Evolutionary conservation across 2,329 filamentous ascomycete species (phyloP).

Genomic region (Diplodia corticola): DNA sequence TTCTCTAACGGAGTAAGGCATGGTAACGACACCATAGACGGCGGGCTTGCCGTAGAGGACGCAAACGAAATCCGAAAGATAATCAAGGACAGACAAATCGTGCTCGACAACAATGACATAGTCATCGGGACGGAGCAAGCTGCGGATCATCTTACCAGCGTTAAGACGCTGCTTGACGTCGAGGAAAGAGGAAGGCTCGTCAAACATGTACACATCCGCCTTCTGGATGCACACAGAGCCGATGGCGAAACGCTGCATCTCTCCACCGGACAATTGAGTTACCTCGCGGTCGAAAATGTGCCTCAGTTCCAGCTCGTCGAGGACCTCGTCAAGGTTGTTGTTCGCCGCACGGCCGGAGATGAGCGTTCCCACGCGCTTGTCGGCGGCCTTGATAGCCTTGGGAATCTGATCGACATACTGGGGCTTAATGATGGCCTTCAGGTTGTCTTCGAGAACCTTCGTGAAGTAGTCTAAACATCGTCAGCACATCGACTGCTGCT

Average conservation of each 20-base stretch:
- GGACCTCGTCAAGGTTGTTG: conserved; percentile 78
- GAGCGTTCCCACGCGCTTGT: conserved; percentile 77
- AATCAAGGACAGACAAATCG: conserved; percentile 97
- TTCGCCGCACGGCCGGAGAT: conserved; percentile 66
- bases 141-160: conserved; percentile 88
- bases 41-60: conserved; percentile 95
- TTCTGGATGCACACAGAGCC: conserved; percentile 93
- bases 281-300: conserved; percentile 94
- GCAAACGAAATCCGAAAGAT: conserved; percentile 97
- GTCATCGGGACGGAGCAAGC: conserved; percentile 81
- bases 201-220: conserved; percentile 96
- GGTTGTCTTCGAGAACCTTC: conserved; percentile 92
- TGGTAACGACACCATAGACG: conserved; percentile 95
- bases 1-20: conserved; percentile 94
- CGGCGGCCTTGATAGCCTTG: conserved; percentile 78
- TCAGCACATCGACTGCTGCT: conserved; percentile 24
- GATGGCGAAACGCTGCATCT: conserved; percentile 96
- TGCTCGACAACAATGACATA: conserved; percentile 99
- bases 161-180: conserved; percentile 99
- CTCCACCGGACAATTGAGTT: conserved; percentile 87
- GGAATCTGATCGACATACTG: conserved; percentile 99
- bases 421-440: conserved; percentile 97
- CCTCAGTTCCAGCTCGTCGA: conserved; percentile 79
- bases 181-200: conserved; percentile 97
- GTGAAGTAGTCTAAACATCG: conserved; percentile 83